These are phyloP conservation scores for Alternaria ethzedia DNA, from an alignment of 2,329 filamentous ascomycete species.

Conservation along the genomic window DNA sequence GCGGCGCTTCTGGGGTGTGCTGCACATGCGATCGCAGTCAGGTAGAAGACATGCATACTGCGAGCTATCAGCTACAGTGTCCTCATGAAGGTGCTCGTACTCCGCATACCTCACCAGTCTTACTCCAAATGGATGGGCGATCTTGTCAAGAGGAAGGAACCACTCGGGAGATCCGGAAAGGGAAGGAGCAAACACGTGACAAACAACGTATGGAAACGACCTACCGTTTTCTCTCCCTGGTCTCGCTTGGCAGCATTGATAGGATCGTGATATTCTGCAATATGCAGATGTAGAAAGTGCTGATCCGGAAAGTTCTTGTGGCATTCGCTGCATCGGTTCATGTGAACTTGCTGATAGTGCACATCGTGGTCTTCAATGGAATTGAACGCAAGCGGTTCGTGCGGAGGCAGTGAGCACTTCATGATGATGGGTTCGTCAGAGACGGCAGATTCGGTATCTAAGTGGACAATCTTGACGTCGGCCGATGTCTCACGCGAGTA, in stretches of 20 bases:
- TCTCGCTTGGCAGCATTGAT: conserved; percentile 74
- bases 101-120: background rate
- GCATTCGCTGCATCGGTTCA: conserved; percentile 85
- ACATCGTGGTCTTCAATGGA: conserved; percentile 83
- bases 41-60: conserved; percentile 91
- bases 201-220: conserved; percentile 38
- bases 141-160: background rate
- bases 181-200: background rate
- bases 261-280: conserved; percentile 89
- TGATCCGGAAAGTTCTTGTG: conserved; percentile 85
- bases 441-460: conserved; percentile 55
- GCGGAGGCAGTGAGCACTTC: conserved; percentile 82
- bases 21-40: conserved; percentile 83
- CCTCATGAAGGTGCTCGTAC: conserved; percentile 11
- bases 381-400: conserved; percentile 73
- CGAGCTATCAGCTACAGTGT: conserved; percentile 12
- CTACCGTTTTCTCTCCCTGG: conserved; percentile 83
- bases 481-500: conserved; percentile 38
- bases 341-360: conserved; percentile 82
- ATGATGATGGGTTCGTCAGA: conserved; percentile 60
- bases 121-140: background rate
- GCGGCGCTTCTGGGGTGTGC: conserved; percentile 80
- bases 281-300: conserved; percentile 81
- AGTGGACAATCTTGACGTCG: conserved; percentile 57
- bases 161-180: background rate